These are phyloP conservation scores for Colletotrichum sp. DNA, from an alignment of 2,329 filamentous ascomycete genomes.

Conservation along the genomic window DNA sequence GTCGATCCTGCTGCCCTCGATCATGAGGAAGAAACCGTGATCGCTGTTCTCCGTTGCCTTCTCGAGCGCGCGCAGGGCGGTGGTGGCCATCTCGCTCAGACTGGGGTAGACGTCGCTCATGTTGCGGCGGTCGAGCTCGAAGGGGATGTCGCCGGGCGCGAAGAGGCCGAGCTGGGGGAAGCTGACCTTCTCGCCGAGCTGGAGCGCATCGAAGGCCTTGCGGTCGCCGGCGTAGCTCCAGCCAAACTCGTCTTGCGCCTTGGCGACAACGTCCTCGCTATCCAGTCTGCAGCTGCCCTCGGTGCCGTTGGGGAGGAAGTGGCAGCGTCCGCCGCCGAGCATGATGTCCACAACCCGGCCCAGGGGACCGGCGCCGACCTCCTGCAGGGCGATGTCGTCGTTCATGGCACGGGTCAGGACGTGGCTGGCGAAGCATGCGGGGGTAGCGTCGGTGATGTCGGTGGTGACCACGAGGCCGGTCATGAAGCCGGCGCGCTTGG, in stretches of 20 bases:
- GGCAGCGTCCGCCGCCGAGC: conserved; percentile 90
- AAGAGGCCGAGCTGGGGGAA: conserved; percentile 88
- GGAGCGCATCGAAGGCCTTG: conserved; percentile 76
- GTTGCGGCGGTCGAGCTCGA: conserved; percentile 86
- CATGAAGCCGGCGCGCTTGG: conserved; percentile 87
- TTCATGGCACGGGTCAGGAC: conserved; percentile 81
- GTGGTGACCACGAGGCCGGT: conserved; percentile 96
- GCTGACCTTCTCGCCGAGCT: conserved; percentile 69
- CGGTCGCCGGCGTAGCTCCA: conserved; percentile 81
- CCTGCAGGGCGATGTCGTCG: conserved; percentile 90
- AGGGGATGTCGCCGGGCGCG: conserved; percentile 83
- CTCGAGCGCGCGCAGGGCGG: conserved; percentile 79
- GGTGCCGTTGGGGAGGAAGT: conserved; percentile 86
- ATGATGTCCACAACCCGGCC: conserved; percentile 91
- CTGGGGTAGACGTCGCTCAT: conserved; percentile 84
- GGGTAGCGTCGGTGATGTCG: conserved; percentile 92
- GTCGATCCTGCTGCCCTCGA: conserved; percentile 95
- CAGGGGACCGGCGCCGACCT: conserved; percentile 86
- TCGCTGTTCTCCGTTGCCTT: conserved; percentile 83
- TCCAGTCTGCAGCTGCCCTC: conserved; percentile 84
- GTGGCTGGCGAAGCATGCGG: conserved; percentile 92
- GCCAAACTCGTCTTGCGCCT: conserved; percentile 76
- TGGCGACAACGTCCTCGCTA: conserved; percentile 72
- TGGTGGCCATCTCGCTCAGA: conserved; percentile 87
- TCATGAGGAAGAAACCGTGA: conserved; percentile 98